phyloP scores from a whole-genome alignment of 2,329 filamentous ascomycete species.

The Whalleya microplaca region DNA sequence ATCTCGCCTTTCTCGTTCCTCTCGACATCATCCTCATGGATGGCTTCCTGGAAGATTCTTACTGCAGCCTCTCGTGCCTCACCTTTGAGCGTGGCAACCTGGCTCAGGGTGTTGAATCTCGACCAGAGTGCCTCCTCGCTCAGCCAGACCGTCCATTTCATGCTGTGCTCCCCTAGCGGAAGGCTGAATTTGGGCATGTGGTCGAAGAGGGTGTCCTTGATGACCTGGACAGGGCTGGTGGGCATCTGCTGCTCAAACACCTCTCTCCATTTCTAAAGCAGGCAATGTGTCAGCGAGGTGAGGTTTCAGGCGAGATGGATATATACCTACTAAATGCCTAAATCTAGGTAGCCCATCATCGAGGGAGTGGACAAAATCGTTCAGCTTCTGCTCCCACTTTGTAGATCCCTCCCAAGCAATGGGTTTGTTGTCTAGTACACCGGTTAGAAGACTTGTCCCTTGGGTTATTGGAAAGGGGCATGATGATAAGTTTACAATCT shows the following conservation, averaged over 20 bases:
- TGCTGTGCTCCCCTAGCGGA: constrained; percentile 60
- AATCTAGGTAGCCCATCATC: constrained; percentile 67
- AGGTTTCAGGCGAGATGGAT: neutral
- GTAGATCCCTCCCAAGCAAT: constrained; percentile 57
- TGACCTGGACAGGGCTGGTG: constrained; percentile 54
- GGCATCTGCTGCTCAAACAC: constrained; percentile 65
- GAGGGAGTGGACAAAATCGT: constrained; percentile 59
- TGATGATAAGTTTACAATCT: constrained; percentile 57
- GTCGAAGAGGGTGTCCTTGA: constrained; percentile 46
- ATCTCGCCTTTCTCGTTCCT: constrained; percentile 66
- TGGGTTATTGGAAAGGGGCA: neutral
- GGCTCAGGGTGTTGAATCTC: constrained; percentile 68
- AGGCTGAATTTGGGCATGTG: constrained; percentile 58
- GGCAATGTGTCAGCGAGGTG: constrained; percentile 4
- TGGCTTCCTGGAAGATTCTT: constrained; percentile 55
- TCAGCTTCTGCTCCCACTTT: constrained; percentile 64
- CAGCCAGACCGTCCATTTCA: constrained; percentile 63
- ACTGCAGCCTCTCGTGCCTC: constrained; percentile 53
- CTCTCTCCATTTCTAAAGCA: constrained; percentile 57
- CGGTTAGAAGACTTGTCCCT: constrained; percentile 9
- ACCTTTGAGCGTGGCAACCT: constrained; percentile 63
- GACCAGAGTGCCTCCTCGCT: constrained; percentile 64
- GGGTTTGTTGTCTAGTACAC: constrained; percentile 64
- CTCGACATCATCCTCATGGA: constrained; percentile 57
- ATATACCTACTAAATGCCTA: constrained; percentile 51